Base-by-base conservation (phyloP, 148 eudicot species). In the Dianthus caryophyllus region DNA sequence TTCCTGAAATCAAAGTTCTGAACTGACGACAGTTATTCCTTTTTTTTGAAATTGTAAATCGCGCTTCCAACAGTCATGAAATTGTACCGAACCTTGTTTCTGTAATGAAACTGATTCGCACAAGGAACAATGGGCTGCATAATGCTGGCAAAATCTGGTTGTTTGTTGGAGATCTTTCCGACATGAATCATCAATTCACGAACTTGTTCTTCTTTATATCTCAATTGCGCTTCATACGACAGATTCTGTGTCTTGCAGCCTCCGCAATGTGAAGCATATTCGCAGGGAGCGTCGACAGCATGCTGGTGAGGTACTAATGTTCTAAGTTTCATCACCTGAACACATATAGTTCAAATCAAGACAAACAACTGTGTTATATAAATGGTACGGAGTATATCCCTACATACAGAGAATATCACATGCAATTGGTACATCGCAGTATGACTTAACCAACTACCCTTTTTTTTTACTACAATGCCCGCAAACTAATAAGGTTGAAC, bases 211-310 rank as follows among this genome's bases (percentile, higher is more conserved):
- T 87, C 97, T 78, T 94, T 94, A 14, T 86, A 82, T 79, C 81
- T 94, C 72, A 90, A 67, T 73, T 94, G 99, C 44, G 99, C 97
- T 58, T 90, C 97, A 54, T 94, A 94, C 22, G 82, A 78, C 69
- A 94, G 75, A 76, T 79, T 79, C 77, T 94, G 99, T 6, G 96
- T 90, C 76, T 86, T 94, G 76, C 99, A 94, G 57, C 99, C 99
- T 57, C 99, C 99, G 81, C 99, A 94, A 78, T 86, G 70, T 20
- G 80, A 84, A 64, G 99, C 87, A 83, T 87, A 82, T 70, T 86
- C 89, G 72, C 99, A 94, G n/a, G 99, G 99, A 57, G 99, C 99
- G 66, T 88, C 97, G 60, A 94, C 96, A 67, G 59, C 70, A 68
- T 90, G 90, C 79, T 79, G 67, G 56, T 90, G 99, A 12, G 92